Percentiles rank a stretch among this genome's conserved stretches.
These are phyloP conservation scores for Hanseniaspora singularis DNA, from an alignment of 805 yeast species.

Conservation along the genomic window DNA sequence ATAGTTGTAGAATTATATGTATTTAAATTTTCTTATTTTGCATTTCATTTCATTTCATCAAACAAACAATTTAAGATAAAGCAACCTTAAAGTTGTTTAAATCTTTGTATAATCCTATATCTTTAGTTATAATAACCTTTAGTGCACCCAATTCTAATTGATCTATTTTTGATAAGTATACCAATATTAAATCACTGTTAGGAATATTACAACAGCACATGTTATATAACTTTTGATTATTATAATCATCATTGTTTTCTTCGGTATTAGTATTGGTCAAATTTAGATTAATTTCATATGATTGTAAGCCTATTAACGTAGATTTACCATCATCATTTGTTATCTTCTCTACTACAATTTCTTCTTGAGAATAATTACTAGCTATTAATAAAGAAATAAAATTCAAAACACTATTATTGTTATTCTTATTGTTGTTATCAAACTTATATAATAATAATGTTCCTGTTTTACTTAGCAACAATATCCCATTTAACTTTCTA, in stretches of 20 bases:
- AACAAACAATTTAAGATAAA: no score
- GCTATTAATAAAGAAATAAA: constrained; percentile 10
- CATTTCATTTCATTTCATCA: no score
- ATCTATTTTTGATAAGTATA: constrained; percentile 12
- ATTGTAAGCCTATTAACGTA: constrained; percentile 1
- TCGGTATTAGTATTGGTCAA: neutral
- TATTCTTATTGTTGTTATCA: neutral
- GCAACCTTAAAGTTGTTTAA: constrained; percentile 2
- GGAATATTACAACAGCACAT: constrained; percentile 14
- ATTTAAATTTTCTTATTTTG: no score
- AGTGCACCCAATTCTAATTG: constrained; percentile 11
- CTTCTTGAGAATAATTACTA: constrained; percentile 13
- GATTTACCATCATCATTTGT: neutral
- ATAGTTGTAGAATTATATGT: no score
- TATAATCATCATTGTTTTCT: neutral
- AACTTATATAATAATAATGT: constrained; percentile 3
- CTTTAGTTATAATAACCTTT: constrained; percentile 2
- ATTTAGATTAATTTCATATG: constrained; percentile 10
- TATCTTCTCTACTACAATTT: constrained; percentile 2
- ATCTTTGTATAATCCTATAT: neutral
- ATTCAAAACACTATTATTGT: constrained; percentile 1
- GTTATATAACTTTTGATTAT: constrained; percentile 5
- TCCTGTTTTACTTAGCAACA: constrained; percentile 6
- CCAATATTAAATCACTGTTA: constrained; percentile 8
- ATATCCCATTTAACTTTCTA: neutral